Evolutionary conservation across 164 flowering plant genomes (phyloP), one percentile per base, ranked within the genome.

Genomic region (Chimonanthus praecox): DNA sequence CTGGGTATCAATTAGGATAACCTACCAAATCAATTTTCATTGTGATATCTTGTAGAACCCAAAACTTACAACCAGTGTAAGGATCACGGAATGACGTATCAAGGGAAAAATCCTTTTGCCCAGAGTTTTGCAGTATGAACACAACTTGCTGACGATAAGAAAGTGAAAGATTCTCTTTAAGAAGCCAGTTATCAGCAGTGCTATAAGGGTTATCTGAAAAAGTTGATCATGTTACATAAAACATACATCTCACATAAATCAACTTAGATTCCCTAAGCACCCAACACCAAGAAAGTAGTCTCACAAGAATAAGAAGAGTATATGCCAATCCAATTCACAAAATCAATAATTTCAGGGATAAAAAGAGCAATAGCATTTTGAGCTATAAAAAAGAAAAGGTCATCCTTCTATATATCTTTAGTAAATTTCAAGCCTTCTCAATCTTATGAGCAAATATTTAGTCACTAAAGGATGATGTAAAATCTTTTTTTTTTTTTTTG

Each of bases 121-220:
- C 98, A 66, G 95, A 76, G 80, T 91, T 96, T 80, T 92, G 92
- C 67, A 94, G 85, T 75, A 96, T 94, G 79, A 96, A 96, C 43
- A 94, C 97, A 76, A 96, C 76, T 81, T 96, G 99, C 78, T 94
- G 92, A 43, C 97, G 92, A 64, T 87, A 96, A 68, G 97, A 82
- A 74, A 94, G 87, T 33, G 98, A 93, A 74, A 96, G 94, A 78
- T 88, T 85, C 84, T 96, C 97, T 74, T 90, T 87, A 58, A 96
- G 91, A 77, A 96, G 98, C 99, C 99, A 96, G 81, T 90, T 94
- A 73, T 96, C 99, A 79, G 99, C 99, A 76, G 87, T 80, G 64
- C 72, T 76, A 75, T 96, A 96, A 61, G 97, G 92, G 80, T 89
- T 88, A 76, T 96, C 99, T 96, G 88, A 72, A 82, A 78, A 70